phyloP scores from a whole-genome alignment of 2,329 filamentous ascomycete genomes.

The Fusarium oxysporum region DNA sequence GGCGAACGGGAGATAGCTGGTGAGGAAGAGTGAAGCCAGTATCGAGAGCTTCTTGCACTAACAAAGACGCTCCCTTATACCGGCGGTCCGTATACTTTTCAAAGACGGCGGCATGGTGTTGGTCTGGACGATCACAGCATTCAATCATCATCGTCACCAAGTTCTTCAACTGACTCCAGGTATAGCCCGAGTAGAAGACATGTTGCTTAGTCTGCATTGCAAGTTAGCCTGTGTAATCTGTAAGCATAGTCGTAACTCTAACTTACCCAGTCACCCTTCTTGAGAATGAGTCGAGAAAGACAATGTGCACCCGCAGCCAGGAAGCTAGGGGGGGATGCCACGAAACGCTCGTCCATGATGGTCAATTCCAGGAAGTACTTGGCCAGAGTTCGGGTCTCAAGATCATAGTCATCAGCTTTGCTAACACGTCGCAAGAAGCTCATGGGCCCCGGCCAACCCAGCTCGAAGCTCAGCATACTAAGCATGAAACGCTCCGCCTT shows the following conservation, averaged over 20 bases:
- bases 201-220: slow-evolving; percentile 77
- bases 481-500: slow-evolving; percentile 99
- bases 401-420: slow-evolving; percentile 97
- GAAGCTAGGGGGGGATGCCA: slow-evolving; percentile 90
- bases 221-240: slow-evolving; percentile 49
- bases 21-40: slow-evolving; percentile 67
- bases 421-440: slow-evolving; percentile 96
- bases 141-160: slow-evolving; percentile 84
- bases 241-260: neutral
- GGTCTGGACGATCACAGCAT: slow-evolving; percentile 83
- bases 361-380: slow-evolving; percentile 98
- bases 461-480: slow-evolving; percentile 93
- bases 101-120: slow-evolving; percentile 87
- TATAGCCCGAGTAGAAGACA: slow-evolving; percentile 94
- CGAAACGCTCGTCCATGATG: slow-evolving; percentile 98
- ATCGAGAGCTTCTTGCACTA: slow-evolving; percentile 80
- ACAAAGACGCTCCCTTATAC: slow-evolving; percentile 85
- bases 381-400: slow-evolving; percentile 92
- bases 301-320: slow-evolving; percentile 93
- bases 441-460: slow-evolving; percentile 99
- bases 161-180: slow-evolving; percentile 82
- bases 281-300: slow-evolving; percentile 86
- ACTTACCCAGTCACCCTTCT: slow-evolving; percentile 94
- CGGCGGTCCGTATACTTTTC: slow-evolving; percentile 92
- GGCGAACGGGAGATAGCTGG: slow-evolving; percentile 54